Conservation (phyloP, 164 flowering plant genomes). For the Chimonanthus salicifolius region DNA sequence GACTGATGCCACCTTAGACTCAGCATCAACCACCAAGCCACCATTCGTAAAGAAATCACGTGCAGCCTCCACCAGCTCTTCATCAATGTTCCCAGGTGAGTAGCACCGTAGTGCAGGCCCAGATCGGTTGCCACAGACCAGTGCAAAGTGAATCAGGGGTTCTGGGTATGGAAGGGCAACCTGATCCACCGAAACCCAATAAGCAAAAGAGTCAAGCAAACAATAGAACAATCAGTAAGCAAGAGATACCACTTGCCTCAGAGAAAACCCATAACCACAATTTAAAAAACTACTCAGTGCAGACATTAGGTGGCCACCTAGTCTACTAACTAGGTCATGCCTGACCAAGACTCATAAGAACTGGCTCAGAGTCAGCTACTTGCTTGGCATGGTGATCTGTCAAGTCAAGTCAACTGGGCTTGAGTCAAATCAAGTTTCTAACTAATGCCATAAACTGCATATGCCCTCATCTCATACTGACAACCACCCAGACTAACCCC, state of each 20-base stretch:
- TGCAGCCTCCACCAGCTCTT: constrained; percentile 72
- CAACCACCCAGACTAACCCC: no score
- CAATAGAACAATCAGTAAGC: background rate
- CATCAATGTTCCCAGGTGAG: constrained; percentile 70
- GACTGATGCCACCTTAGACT: constrained; percentile 38
- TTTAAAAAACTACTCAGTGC: no score
- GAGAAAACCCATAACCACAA: no score
- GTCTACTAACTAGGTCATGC: no score
- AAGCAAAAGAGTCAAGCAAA: background rate
- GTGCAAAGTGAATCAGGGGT: constrained; percentile 78
- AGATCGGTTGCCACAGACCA: constrained; percentile 63
- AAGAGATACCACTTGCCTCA: background rate
- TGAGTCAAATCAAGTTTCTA: no score
- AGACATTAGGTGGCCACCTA: no score
- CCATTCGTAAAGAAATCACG: constrained; percentile 55
- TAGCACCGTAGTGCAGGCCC: constrained; percentile 82
- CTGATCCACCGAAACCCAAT: constrained; percentile 25
- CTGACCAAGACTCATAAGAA: no score
- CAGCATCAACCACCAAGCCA: constrained; percentile 48
- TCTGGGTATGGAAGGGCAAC: constrained; percentile 64
- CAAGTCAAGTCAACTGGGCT: no score
- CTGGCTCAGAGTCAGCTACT: no score
- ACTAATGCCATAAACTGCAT: no score
- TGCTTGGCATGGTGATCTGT: no score
- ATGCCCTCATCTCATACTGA: no score